Percentiles rank a stretch among this genome's conserved stretches.
These are phyloP conservation scores for Rhodofomes roseus DNA, from an alignment of 1,284 basidiomycete genomes.

Conservation along the genomic window DNA sequence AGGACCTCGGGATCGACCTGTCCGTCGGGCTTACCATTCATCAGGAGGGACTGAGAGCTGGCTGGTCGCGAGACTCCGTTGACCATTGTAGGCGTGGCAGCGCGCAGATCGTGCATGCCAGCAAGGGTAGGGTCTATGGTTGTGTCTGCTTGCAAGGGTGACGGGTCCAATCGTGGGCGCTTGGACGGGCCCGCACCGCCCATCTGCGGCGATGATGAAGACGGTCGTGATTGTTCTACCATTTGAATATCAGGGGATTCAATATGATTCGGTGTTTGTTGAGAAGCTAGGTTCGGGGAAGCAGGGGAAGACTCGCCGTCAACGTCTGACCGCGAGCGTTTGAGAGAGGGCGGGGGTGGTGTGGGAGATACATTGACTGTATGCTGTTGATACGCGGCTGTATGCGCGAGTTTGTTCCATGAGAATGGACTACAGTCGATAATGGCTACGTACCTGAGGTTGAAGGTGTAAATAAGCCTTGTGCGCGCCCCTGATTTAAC, in stretches of 20 bases:
- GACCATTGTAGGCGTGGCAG: conserved; percentile 5
- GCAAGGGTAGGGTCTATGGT: conserved; percentile 9
- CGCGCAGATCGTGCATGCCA: conserved; percentile 2
- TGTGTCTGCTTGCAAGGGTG: conserved; percentile 26
- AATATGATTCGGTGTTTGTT: conserved; percentile 30
- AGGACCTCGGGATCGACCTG: conserved; percentile 22
- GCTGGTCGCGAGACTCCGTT: conserved; percentile 21
- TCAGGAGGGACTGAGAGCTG: conserved; percentile 13
- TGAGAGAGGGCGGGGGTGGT: conserved; percentile 45
- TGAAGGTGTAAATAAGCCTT: conserved; percentile 80
- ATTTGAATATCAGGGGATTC: conserved; percentile 43
- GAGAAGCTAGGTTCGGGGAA: conserved; percentile 13
- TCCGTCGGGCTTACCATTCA: conserved; percentile 22
- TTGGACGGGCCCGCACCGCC: conserved; percentile 58
- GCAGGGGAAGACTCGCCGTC: conserved; percentile 30
- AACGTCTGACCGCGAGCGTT: conserved; percentile 44
- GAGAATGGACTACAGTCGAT: conserved; percentile 27
- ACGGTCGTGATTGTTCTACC: conserved; percentile 42
- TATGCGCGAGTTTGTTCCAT: conserved; percentile 24
- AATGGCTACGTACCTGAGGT: conserved; percentile 48
- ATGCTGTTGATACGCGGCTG: conserved; percentile 44
- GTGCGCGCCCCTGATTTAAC: conserved; percentile 79
- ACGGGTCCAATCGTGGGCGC: conserved; percentile 55
- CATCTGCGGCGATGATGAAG: conserved; percentile 42
- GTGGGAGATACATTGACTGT: conserved; percentile 46